Conservation (phyloP, 495 filamentous ascomycete species). For the Choiromyces venosus region DNA sequence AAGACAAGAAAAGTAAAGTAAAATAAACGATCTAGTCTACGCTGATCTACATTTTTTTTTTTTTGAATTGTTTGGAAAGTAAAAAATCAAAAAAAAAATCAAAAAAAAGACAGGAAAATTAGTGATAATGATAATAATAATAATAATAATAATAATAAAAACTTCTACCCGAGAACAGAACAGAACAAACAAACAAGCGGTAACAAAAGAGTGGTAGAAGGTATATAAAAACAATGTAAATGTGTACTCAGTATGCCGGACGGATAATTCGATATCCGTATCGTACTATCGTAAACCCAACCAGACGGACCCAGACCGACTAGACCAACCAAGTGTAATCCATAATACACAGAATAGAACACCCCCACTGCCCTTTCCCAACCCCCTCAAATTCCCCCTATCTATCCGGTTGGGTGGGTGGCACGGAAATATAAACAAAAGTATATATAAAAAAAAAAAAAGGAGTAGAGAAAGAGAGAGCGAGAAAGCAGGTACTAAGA, state of each 20-base stretch:
- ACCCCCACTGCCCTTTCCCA: background rate
- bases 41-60: background rate
- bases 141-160: no score
- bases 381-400: background rate
- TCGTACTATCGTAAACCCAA: background rate
- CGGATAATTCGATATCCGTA: background rate
- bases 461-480: background rate
- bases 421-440: background rate
- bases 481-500: background rate
- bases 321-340: background rate
- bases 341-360: background rate
- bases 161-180: background rate
- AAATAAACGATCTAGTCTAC: background rate
- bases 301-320: background rate
- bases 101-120: background rate
- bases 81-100: background rate
- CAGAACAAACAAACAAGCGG: background rate
- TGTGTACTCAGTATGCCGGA: background rate
- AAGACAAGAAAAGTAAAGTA: no score
- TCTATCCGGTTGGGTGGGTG: background rate
- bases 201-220: background rate
- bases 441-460: background rate
- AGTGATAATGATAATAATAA: constrained; percentile 8
- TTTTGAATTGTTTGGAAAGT: no score
- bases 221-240: background rate